phyloP scores from a whole-genome alignment of 768 basidiomycete genomes.

The Boletus pseudo-olivaceus region DNA sequence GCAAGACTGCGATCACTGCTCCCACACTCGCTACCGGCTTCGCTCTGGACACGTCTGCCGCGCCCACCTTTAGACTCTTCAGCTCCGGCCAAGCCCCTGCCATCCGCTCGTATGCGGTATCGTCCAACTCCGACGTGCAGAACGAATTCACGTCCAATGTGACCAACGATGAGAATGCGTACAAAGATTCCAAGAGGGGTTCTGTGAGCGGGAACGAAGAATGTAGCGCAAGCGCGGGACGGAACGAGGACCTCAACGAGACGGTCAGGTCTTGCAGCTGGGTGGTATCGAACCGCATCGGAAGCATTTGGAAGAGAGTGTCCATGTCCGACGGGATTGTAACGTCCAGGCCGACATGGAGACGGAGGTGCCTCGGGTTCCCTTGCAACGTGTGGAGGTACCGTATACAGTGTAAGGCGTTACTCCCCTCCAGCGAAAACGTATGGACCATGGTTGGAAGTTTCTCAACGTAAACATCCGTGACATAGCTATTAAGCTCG shows the following conservation, averaged over 20 bases:
- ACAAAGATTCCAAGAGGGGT: constrained; percentile 1
- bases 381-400: constrained; percentile 11
- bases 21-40: constrained; percentile 10
- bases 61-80: constrained; percentile 11
- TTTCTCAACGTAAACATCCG: not conserved
- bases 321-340: constrained; percentile 4
- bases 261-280: constrained; percentile 2
- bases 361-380: not conserved
- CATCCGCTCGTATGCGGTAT: constrained; percentile 5
- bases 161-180: constrained; percentile 4
- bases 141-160: constrained; percentile 13
- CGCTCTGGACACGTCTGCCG: not conserved
- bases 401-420: constrained; percentile 3
- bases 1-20: constrained; percentile 14
- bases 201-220: constrained; percentile 2
- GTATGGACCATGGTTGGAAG: constrained; percentile 6
- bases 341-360: constrained; percentile 2
- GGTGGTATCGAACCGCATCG: not conserved
- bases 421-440: constrained; percentile 9
- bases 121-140: constrained; percentile 5
- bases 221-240: not conserved
- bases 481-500: constrained; percentile 1
- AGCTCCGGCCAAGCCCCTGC: constrained; percentile 11
- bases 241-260: constrained; percentile 3
- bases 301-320: constrained; percentile 7